These are phyloP conservation scores for Notholithocarpus densiflorus DNA, from an alignment of 306 rosid genomes.

Conservation along the genomic window DNA sequence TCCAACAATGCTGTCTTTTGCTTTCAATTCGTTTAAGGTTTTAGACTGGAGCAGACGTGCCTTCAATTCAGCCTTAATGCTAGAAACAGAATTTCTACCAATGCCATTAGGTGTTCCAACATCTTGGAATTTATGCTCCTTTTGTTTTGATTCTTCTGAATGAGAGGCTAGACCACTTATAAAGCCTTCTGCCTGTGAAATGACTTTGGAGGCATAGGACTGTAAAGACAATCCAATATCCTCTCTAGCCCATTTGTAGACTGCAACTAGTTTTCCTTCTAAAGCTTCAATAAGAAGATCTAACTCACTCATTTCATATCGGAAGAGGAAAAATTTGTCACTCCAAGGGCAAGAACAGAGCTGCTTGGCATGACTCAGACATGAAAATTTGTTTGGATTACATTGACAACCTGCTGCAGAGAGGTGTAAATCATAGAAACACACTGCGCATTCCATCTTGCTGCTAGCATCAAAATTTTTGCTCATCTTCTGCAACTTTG, in stretches of 20 bases:
- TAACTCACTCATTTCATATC: conserved; percentile 58
- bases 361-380: conserved; percentile 76
- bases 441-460: conserved; percentile 74
- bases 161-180: not conserved
- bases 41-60: conserved; percentile 31
- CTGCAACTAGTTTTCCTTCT: conserved; percentile 64
- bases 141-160: conserved; percentile 10
- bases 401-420: conserved; percentile 77
- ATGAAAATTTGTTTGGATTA: conserved; percentile 57
- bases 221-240: conserved; percentile 55
- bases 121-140: conserved; percentile 15
- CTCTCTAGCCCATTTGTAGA: conserved; percentile 68
- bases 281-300: conserved; percentile 70
- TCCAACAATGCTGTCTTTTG: conserved; percentile 12
- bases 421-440: conserved; percentile 65
- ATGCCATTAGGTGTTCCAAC: not conserved
- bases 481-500: conserved; percentile 45
- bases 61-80: conserved; percentile 30
- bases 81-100: not conserved
- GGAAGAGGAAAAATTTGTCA: conserved; percentile 45
- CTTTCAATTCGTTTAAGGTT: conserved; percentile 16
- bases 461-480: conserved; percentile 35
- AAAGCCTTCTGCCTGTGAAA: conserved; percentile 20
- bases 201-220: conserved; percentile 30
- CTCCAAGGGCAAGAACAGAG: conserved; percentile 78